Conservation (phyloP, 78 protist species). For the Bodo saltans region DNA sequence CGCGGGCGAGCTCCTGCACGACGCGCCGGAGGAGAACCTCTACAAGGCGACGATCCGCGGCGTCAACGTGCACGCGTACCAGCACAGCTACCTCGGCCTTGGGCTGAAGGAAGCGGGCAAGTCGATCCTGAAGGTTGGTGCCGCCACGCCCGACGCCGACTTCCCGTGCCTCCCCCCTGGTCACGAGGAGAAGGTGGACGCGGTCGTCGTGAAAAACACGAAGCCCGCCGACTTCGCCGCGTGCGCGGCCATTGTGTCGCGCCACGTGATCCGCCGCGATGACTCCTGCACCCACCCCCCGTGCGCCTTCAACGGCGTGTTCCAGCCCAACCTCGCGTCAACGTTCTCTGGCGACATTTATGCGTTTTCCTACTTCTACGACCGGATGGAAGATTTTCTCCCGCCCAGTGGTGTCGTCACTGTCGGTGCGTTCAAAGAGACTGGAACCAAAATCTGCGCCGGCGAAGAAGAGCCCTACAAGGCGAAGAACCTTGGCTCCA, state of each 20-base stretch:
- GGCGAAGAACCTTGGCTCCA: neutral
- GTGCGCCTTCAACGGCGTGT: neutral
- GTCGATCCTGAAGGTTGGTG: neutral
- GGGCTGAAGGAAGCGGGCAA: neutral
- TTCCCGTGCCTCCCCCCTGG: neutral
- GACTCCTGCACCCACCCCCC: neutral
- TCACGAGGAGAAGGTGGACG: neutral
- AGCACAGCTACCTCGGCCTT: conserved; percentile 6
- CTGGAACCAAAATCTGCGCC: neutral
- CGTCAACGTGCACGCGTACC: neutral
- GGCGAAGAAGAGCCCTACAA: neutral
- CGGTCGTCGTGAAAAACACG: neutral
- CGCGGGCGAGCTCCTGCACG: neutral
- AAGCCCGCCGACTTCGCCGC: neutral
- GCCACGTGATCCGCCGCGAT: neutral
- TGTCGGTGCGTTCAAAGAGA: neutral
- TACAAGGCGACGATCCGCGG: neutral
- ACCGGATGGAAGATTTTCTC: neutral
- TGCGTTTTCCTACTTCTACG: neutral
- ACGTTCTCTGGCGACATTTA: neutral
- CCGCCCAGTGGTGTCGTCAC: neutral
- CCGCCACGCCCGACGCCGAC: neutral
- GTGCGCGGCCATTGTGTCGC: neutral
- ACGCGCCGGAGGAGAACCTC: neutral
- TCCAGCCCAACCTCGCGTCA: neutral